Evolutionary conservation across 345 rosid species (phyloP).

Genomic region (Rhizophora apiculata): DNA sequence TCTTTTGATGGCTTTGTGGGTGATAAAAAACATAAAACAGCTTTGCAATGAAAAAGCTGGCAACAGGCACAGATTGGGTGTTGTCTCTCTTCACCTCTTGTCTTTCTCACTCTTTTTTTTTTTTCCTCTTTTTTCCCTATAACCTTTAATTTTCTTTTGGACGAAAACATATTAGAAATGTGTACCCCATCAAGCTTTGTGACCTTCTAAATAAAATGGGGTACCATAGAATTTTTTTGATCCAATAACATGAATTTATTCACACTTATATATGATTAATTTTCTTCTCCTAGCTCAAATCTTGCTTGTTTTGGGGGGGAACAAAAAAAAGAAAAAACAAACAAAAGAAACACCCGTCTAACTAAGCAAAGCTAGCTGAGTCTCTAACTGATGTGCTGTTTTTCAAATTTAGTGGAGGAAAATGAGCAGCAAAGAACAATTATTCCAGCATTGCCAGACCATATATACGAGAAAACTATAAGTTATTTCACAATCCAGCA

Average conservation of each 20-base stretch:
- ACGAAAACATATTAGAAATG: too few species aligned
- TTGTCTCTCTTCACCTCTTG: neutral
- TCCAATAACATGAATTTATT: too few species aligned
- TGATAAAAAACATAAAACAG: constrained; percentile 14
- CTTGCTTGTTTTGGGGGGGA: too few species aligned
- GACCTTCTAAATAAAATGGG: too few species aligned
- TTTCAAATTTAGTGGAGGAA: neutral
- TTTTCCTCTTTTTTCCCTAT: neutral
- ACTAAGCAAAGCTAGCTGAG: neutral
- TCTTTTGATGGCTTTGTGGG: constrained; percentile 24
- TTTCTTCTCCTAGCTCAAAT: too few species aligned
- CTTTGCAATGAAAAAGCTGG: constrained; percentile 18
- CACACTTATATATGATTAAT: too few species aligned
- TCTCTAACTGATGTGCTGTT: neutral
- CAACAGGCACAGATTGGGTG: neutral
- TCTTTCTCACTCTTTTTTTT: neutral
- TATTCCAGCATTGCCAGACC: neutral
- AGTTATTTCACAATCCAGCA: neutral
- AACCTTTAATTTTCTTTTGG: neutral
- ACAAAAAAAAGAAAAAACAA: too few species aligned
- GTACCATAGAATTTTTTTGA: too few species aligned
- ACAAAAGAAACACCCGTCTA: too few species aligned
- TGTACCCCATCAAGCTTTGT: too few species aligned
- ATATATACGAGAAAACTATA: neutral
- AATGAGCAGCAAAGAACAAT: neutral